These are phyloP conservation scores for Ophiostoma sp. DNA, from an alignment of 2,329 filamentous ascomycete species.

Conservation along the genomic window DNA sequence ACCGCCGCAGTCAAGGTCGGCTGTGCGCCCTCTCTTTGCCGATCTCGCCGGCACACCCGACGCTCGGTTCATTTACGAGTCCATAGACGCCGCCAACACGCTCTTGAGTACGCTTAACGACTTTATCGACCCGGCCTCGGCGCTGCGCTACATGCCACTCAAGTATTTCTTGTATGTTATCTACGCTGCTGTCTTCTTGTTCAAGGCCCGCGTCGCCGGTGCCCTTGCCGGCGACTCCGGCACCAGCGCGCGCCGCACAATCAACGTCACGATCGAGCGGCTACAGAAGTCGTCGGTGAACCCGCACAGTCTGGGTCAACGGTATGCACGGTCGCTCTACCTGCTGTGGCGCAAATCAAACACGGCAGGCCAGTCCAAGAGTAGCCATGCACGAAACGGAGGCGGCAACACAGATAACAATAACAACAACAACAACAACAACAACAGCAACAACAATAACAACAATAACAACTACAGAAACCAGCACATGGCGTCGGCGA, in stretches of 20 bases:
- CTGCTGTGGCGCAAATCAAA: conserved; percentile 49
- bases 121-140: conserved; percentile 52
- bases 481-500: not conserved
- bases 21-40: conserved; percentile 38
- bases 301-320: conserved; percentile 53
- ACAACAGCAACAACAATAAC: not conserved
- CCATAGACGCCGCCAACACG: conserved; percentile 58
- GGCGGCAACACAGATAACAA: not conserved
- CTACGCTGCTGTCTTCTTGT: conserved; percentile 60
- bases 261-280: conserved; percentile 54
- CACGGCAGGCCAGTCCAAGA: conserved; percentile 1
- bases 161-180: conserved; percentile 58
- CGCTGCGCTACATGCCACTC: conserved; percentile 59
- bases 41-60: conserved; percentile 57
- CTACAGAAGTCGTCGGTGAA: conserved; percentile 54
- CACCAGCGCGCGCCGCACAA: conserved; percentile 51
- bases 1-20: conserved; percentile 31
- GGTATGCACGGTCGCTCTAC: conserved; percentile 56
- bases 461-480: not conserved
- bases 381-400: not conserved
- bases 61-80: conserved; percentile 61
- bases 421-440: not conserved
- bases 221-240: conserved; percentile 52
- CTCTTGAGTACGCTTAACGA: conserved; percentile 56
- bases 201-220: conserved; percentile 57